These are phyloP conservation scores for Clavispora carvajalis DNA, from an alignment of 805 yeast genomes.

Conservation along the genomic window DNA sequence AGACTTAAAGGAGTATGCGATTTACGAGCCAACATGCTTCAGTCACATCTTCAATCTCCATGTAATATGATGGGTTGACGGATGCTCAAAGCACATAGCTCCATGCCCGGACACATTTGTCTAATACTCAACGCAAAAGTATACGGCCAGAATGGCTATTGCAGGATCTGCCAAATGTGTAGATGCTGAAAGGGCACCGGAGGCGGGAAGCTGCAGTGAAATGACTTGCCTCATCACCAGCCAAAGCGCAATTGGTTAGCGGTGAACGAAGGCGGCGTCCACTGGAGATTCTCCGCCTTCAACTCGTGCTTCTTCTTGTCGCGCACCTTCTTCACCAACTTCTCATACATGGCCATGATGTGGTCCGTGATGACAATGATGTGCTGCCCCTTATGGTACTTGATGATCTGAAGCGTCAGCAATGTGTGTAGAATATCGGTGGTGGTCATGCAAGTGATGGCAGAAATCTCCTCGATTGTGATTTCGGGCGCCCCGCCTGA, in stretches of 20 bases:
- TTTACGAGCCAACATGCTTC: no score
- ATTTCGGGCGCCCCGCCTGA: slow-evolving; percentile 38
- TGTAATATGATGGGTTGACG: no score
- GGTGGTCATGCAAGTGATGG: slow-evolving; percentile 89
- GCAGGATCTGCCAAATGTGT: no score
- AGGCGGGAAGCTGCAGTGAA: no score
- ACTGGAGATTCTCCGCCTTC: slow-evolving; percentile 63
- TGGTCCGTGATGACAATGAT: slow-evolving; percentile 81
- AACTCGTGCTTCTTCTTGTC: slow-evolving; percentile 72
- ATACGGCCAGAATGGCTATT: no score
- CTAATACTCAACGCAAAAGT: no score
- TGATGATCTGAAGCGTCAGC: slow-evolving; percentile 81
- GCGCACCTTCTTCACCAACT: slow-evolving; percentile 43
- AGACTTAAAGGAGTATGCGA: no score
- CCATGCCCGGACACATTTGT: no score
- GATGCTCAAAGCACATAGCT: no score
- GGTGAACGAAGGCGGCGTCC: slow-evolving; percentile 96
- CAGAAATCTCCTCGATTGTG: slow-evolving; percentile 86
- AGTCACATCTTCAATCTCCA: no score
- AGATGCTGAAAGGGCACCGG: no score
- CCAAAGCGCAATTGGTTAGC: slow-evolving; percentile 95
- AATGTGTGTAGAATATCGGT: slow-evolving; percentile 92
- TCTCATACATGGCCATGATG: slow-evolving; percentile 70
- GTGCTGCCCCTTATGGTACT: slow-evolving; percentile 95
- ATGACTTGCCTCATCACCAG: no score